Evolutionary conservation across 148 eudicot genomes (phyloP), one percentile per base, ranked within the genome.

Genomic region (Camellia sinensis): DNA sequence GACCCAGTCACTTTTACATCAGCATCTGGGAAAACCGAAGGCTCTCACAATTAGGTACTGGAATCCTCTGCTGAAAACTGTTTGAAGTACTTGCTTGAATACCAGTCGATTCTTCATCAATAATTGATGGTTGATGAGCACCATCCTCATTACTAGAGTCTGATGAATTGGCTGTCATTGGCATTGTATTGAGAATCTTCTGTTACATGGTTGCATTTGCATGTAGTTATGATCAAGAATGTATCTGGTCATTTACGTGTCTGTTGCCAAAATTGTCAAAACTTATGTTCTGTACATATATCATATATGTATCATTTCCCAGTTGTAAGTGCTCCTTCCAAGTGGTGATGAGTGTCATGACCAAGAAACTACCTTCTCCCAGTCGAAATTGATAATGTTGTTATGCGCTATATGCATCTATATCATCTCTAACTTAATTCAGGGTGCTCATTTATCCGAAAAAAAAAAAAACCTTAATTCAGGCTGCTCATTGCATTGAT

Each of bases 1-100:
- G 59, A 65, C 75, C 97, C 98, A 11, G 98, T 93, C 50, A 84
- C 90, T 52, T 95, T 93, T 87, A 81, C 90, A 43, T 92, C 97
- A 62, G 87, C 87, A 19, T 79, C 91, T 57, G 88, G 78, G 65
- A 88, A 79, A 85, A 82, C 81, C 57, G 87, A 93, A 84, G 86
- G 77, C 73, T 78, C 87, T 79, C 80, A 81, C 45, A 82, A 84
- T 73, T 87, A 79, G 84, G 84, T 56, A 45, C 56, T 50, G n/a
- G n/a, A 41, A 22, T 67, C 60, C 37, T 37, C 19, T 71, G 76
- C 75, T 79, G 74, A 65, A 44, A 78, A n/a, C 63, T 14, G 5
- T 66, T 46, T 64, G 22, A 65, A 60, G 43, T 52, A 13, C 4
- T 69, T 7, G 40, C 54, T 52, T 59, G 44, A 41, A 43, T 56